Evolutionary conservation across 2,329 filamentous ascomycete species (phyloP).

Genomic region (Colletotrichum sp.): DNA sequence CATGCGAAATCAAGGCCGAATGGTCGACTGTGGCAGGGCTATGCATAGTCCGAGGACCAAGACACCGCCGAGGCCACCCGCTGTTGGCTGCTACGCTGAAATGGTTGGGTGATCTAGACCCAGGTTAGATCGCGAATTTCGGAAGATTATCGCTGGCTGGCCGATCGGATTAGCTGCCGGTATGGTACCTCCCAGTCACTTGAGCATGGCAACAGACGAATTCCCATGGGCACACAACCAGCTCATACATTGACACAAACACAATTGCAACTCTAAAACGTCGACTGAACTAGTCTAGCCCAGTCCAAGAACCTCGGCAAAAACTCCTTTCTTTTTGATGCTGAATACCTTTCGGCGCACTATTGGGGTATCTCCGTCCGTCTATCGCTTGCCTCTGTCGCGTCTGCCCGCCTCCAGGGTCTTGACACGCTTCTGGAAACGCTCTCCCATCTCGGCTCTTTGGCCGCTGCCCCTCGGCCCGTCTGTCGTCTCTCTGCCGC

Average conservation of each 20-base stretch:
- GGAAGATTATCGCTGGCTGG: background rate
- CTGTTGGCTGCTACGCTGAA: background rate
- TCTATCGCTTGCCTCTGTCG: slow-evolving; percentile 48
- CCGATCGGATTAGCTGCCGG: slow-evolving; percentile 1
- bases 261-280: background rate
- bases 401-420: slow-evolving; percentile 51
- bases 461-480: slow-evolving; percentile 69
- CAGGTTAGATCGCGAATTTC: background rate
- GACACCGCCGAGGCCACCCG: background rate
- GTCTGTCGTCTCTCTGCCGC: slow-evolving; percentile 71
- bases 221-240: background rate
- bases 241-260: background rate
- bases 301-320: background rate
- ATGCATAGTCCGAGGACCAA: background rate
- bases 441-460: slow-evolving; percentile 71
- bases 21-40: background rate
- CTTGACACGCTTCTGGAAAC: slow-evolving; percentile 74
- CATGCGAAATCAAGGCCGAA: background rate
- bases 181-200: background rate
- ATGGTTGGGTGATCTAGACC: background rate
- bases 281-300: background rate
- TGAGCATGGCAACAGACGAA: background rate
- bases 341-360: background rate
- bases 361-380: background rate
- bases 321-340: background rate